Base-by-base conservation (phyloP, 192 early-diverging fungal genomes). In the Backusella macrospora region DNA sequence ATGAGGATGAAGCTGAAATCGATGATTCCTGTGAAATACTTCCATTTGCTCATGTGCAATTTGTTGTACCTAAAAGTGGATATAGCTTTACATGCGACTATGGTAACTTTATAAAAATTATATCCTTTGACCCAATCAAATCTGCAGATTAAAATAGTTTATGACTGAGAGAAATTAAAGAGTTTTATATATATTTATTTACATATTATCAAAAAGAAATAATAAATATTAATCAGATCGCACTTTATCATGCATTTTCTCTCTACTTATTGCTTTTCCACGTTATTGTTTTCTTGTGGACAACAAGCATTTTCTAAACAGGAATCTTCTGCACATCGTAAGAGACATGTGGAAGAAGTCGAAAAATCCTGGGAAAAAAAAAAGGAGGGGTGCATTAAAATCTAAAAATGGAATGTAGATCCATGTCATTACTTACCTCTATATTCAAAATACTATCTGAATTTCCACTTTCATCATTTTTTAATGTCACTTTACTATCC, bases 271-370 rank as follows among this genome's bases (percentile, higher is more conserved):
- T 55, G 12, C 23, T 55, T 55, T 55, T 55, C 52, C 23, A 55
- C 21, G 10, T 4, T 55, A 55, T 23, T 55, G 13, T 47, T 39
- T 34, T 46, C 44, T 23, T 44, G 66, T 5, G 83, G 75, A 73
- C 83, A 84, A 18, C 83, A 84, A 21, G 69, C 26, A 23, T 80
- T 83, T 69, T 76, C 72, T 6, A 43, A 70, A 72, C 83, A 84
- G n/a, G 73, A 62, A 21, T 78, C 73, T 23, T 79, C 76, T 16
- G 67, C 40, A 47, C 81, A 80, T 9, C 72, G 68, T 12, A 80
- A 59, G 15, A 82, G 43, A 65, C 78, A 82, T 43, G 70, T 48
- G 14, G 66, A 46, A 16, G 66, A 68, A 10, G 52, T 23, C 23
- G 52, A 55, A 55, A 55, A 55, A 55, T 55, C 52, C 52, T 55